Percentiles rank a stretch among this genome's conserved stretches.
Conservation (phyloP, 2,329 filamentous ascomycete genomes). For the Corynespora cassiicola region DNA sequence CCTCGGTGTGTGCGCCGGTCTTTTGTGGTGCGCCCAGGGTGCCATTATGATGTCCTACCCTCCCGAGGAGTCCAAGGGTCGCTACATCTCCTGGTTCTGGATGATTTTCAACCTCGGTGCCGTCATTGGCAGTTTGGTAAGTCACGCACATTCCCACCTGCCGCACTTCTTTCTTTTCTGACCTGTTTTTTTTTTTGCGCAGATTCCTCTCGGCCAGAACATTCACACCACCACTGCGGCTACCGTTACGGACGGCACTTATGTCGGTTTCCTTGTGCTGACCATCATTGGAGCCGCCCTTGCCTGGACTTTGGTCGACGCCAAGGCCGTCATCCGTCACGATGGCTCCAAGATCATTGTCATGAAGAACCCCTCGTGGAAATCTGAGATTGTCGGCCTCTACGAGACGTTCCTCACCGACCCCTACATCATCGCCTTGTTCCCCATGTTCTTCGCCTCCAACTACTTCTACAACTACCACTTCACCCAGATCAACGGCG, state of each 20-base stretch:
- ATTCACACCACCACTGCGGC: constrained; percentile 61
- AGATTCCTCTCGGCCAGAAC: constrained; percentile 78
- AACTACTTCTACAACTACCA: constrained; percentile 86
- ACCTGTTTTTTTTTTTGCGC: too few species aligned
- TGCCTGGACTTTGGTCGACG: constrained; percentile 73
- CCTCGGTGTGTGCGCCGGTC: constrained; percentile 78
- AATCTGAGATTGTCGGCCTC: constrained; percentile 77
- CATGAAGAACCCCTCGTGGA: constrained; percentile 91
- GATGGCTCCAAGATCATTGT: constrained; percentile 82
- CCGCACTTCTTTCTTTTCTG: background rate
- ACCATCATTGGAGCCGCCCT: constrained; percentile 76
- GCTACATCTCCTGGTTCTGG: constrained; percentile 92
- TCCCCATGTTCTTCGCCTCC: constrained; percentile 81
- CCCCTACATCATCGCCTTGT: constrained; percentile 75
- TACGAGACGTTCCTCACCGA: constrained; percentile 74
- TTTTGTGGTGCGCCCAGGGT: constrained; percentile 84
- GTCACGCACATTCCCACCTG: too few species aligned
- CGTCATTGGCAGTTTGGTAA: constrained; percentile 78
- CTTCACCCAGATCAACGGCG: constrained; percentile 74
- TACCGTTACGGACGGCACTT: constrained; percentile 77
- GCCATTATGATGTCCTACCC: constrained; percentile 93
- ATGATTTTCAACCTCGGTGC: constrained; percentile 92
- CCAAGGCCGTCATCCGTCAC: constrained; percentile 72
- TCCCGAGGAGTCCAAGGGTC: constrained; percentile 79
- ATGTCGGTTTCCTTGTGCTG: constrained; percentile 85